These are phyloP conservation scores for Pythium grandisporangium DNA, from an alignment of 352 stramenopile species.

Conservation along the genomic window DNA sequence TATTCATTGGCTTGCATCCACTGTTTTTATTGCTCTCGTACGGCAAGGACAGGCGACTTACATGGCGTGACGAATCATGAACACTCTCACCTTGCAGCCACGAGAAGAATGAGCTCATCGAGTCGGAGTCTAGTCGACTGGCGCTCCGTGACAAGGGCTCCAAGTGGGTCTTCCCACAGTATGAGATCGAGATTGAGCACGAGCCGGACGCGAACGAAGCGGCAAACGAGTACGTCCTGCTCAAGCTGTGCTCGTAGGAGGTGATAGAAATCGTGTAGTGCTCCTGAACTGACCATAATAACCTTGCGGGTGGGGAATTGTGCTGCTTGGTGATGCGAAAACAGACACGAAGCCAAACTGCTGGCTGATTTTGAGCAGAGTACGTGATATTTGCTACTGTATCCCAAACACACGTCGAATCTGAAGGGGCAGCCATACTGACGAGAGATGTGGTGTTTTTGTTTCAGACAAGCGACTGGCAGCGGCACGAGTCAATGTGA, in stretches of 20 bases:
- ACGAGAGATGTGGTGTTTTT: no score
- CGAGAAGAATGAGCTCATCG: slow-evolving; percentile 27
- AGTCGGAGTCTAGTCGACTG: slow-evolving; percentile 19
- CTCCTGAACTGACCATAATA: no score
- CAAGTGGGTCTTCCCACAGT: slow-evolving; percentile 69
- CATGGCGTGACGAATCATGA: background rate
- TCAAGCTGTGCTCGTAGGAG: background rate
- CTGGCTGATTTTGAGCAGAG: slow-evolving; percentile 60
- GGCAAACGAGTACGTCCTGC: slow-evolving; percentile 36
- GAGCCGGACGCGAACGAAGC: slow-evolving; percentile 54
- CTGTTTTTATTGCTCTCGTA: no score
- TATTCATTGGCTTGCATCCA: no score
- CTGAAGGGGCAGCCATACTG: no score
- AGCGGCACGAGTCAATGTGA: background rate
- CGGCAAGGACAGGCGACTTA: no score
- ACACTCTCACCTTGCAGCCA: slow-evolving; percentile 7
- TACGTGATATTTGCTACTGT: no score
- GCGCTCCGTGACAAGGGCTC: slow-evolving; percentile 37
- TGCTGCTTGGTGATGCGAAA: slow-evolving; percentile 1
- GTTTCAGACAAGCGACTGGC: slow-evolving; percentile 5
- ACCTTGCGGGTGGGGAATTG: background rate
- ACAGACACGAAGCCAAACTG: slow-evolving; percentile 52
- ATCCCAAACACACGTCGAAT: no score
- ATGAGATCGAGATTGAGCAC: slow-evolving; percentile 71
- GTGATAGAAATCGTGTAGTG: no score